Conservation (phyloP, 495 filamentous ascomycete genomes). For the Talaromyces trachyspermus region DNA sequence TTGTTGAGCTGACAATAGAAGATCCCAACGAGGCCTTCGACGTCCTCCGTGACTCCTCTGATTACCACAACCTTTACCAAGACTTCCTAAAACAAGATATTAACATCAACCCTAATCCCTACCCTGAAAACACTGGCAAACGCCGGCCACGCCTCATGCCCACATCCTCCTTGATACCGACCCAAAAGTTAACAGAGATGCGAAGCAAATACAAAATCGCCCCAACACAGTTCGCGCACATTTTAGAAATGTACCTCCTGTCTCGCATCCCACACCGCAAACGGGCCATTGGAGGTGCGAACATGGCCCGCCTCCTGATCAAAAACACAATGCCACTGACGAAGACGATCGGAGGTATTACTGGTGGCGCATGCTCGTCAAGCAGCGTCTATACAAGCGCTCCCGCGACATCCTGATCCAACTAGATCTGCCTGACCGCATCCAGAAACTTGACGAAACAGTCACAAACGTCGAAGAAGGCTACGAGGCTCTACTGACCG, state of each 20-base stretch:
- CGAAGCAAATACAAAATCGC: constrained; percentile 68
- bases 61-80: constrained; percentile 58
- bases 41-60: constrained; percentile 76
- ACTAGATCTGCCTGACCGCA: constrained; percentile 65
- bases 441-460: constrained; percentile 75
- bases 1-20: constrained; percentile 85
- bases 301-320: constrained; percentile 44
- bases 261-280: constrained; percentile 58
- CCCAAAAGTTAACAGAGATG: constrained; percentile 48
- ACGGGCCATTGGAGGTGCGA: constrained; percentile 45
- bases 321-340: constrained; percentile 43
- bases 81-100: constrained; percentile 38
- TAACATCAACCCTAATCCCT: constrained; percentile 37
- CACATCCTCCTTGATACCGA: constrained; percentile 54
- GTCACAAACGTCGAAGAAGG: constrained; percentile 72
- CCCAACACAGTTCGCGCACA: constrained; percentile 75
- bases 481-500: constrained; percentile 61
- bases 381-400: constrained; percentile 72
- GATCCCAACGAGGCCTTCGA: constrained; percentile 95
- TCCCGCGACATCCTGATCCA: constrained; percentile 72
- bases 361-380: constrained; percentile 77
- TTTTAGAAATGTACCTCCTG: constrained; percentile 86
- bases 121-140: constrained; percentile 28
- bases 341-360: constrained; percentile 58
- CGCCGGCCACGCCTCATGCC: constrained; percentile 44